Evolutionary conservation across 495 filamentous ascomycete genomes (phyloP).

Genomic region (Clohesyomyces aquaticus): DNA sequence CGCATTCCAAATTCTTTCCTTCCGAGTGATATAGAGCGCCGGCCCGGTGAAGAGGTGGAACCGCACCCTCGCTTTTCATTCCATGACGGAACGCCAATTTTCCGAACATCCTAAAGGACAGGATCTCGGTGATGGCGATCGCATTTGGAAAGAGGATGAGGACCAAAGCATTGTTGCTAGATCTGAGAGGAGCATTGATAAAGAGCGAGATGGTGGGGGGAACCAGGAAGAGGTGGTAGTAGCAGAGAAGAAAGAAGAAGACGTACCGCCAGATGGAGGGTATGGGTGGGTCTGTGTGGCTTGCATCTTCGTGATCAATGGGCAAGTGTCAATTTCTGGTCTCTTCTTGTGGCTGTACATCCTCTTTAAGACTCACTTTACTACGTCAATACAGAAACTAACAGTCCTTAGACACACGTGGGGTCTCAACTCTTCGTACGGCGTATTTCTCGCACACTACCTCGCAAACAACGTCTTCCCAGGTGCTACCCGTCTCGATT

Average conservation of each 20-base stretch:
- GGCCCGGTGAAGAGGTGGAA: too few species aligned
- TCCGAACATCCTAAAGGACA: not conserved
- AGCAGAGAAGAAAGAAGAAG: constrained; percentile 21
- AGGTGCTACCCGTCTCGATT: constrained; percentile 51
- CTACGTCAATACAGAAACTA: not conserved
- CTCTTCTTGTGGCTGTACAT: not conserved
- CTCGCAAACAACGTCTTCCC: constrained; percentile 52
- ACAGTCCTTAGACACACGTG: constrained; percentile 46
- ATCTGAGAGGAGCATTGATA: constrained; percentile 21
- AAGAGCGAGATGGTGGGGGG: not conserved
- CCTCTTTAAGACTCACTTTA: not conserved
- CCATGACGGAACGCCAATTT: not conserved
- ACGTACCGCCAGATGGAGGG: constrained; percentile 53
- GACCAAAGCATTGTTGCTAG: not conserved
- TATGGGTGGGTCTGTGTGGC: constrained; percentile 55
- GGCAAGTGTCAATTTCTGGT: constrained; percentile 18
- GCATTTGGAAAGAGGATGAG: not conserved
- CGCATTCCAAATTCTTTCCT: too few species aligned
- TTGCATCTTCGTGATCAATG: constrained; percentile 49
- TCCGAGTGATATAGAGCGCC: too few species aligned
- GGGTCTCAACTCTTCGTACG: constrained; percentile 53
- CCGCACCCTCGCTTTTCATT: too few species aligned
- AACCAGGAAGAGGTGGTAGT: not conserved
- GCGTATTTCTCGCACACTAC: constrained; percentile 59
- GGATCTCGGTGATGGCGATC: constrained; percentile 11